A percentile compares a stretch with the other conserved stretches of the same genome.
These are phyloP conservation scores for Neonectria hederae DNA, from an alignment of 2,329 filamentous ascomycete genomes.

Conservation along the genomic window DNA sequence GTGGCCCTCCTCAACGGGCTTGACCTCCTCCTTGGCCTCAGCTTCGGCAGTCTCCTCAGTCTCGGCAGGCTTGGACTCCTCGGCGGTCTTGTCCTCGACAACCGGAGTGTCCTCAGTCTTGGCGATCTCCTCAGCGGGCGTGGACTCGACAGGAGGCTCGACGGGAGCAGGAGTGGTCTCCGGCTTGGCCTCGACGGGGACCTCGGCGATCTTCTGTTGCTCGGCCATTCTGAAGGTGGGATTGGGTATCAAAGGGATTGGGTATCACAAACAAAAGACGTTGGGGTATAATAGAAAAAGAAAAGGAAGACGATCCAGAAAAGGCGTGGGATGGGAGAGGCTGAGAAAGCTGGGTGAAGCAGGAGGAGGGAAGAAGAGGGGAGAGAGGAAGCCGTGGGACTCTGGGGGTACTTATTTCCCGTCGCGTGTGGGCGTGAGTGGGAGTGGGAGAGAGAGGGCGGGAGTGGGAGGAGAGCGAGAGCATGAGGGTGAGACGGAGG, in stretches of 20 bases:
- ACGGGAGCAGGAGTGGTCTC: conserved; percentile 47
- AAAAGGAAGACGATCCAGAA: conserved; percentile 49
- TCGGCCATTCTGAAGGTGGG: conserved; percentile 73
- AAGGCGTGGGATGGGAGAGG: conserved; percentile 45
- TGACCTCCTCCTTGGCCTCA: conserved; percentile 62
- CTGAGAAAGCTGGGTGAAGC: conserved; percentile 46
- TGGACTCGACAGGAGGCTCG: conserved; percentile 47
- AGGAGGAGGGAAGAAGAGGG: conserved; percentile 47
- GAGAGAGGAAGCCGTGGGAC: conserved; percentile 42
- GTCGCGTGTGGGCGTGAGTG: conserved; percentile 28
- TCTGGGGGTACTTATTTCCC: conserved; percentile 56
- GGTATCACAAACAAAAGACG: conserved; percentile 62
- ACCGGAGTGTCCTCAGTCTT: conserved; percentile 48
- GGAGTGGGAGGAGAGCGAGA: conserved; percentile 16
- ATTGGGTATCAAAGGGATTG: conserved; percentile 52
- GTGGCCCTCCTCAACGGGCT: conserved; percentile 82
- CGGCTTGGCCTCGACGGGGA: conserved; percentile 61
- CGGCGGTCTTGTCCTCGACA: conserved; percentile 54
- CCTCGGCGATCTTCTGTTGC: conserved; percentile 74
- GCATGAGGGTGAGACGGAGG: conserved; percentile 21
- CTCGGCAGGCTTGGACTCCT: conserved; percentile 56
- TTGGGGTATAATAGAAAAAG: conserved; percentile 52
- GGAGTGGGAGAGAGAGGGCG: conserved; percentile 6
- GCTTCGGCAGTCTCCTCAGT: conserved; percentile 52
- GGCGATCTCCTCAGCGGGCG: conserved; percentile 53